Base-by-base conservation (phyloP, 768 basidiomycete species). In the Psilocybe subaeruginosa region DNA sequence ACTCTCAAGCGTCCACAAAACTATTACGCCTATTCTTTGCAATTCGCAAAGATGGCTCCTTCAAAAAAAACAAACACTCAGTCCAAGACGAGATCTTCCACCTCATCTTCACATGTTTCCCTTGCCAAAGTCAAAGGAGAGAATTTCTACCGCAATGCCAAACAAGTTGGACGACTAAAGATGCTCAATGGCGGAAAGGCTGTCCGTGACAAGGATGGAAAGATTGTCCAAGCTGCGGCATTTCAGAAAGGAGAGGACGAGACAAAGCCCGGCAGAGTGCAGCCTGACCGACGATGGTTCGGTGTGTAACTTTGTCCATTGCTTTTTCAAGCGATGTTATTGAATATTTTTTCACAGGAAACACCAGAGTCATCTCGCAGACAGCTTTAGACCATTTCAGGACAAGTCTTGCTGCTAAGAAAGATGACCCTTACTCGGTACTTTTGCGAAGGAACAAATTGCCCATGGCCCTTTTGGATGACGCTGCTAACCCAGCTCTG, bases 141-240 rank as follows among this genome's bases (percentile, higher is more conserved):
- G 80, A 99, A 97, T 74, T 99, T 98, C 80, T 99, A 97, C 78
- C 92, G 95, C 75, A 87, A 95, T 90, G 95, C 94, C 47, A 98
- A 98, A 73, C 82, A 87, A 69, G 94, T 88, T 39, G 78, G 81
- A 31, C 81, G 90, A 62, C 85, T 95, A 57, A 98, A 97, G 81
- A 91, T 99, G 90, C 85, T 97, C 69, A 92, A 84, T 60, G 91
- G 96, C 62, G 95, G 95, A 39, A 95, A 95, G 78, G 87, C 97
- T 62, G 82, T 97, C 29, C 85, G 94, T 48, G 93, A 98, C 78
- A 86, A 85, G 69, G 90, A 94, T 65, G 97, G 97, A 58, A 97
- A 95, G 75, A 88, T 99, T 70, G 85, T 92, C 64, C 83, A 96
- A 75, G 95, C 94, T 55, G 97, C 97, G 63, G 93, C 92, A 5